Percentiles rank a stretch among this genome's conserved stretches.
phyloP scores from a whole-genome alignment of 2,329 filamentous ascomycete species.

The Xylaria sp. region DNA sequence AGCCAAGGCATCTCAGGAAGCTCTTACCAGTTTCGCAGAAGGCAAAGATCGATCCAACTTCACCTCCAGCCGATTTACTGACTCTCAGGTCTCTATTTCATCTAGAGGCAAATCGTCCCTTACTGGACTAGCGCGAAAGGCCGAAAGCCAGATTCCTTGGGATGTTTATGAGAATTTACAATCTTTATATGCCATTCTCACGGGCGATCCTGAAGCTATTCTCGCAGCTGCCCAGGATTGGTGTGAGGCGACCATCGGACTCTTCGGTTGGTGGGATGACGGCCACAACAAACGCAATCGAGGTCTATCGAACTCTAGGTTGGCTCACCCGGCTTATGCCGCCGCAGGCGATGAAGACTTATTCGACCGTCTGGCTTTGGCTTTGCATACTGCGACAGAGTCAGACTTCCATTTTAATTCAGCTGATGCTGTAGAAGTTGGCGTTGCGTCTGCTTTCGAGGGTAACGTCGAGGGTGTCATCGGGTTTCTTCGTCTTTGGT shows the following conservation, averaged over 20 bases:
- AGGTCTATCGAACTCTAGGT: conserved; percentile 50
- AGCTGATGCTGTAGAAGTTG: conserved; percentile 80
- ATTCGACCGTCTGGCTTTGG: conserved; percentile 74
- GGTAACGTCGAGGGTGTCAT: conserved; percentile 82
- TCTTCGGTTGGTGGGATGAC: conserved; percentile 94
- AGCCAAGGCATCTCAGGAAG: conserved; percentile 73
- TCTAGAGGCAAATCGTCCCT: conserved; percentile 60
- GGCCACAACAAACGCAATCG: conserved; percentile 58
- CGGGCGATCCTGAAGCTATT: conserved; percentile 80
- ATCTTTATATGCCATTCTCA: conserved; percentile 80
- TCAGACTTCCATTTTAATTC: conserved; percentile 82
- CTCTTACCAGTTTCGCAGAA: conserved; percentile 82
- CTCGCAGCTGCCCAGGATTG: conserved; percentile 84
- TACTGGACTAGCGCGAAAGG: conserved; percentile 76
- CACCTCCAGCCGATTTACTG: conserved; percentile 47
- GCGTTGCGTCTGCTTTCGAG: conserved; percentile 82
- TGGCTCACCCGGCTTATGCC: conserved; percentile 50
- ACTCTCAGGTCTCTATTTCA: conserved; percentile 50
- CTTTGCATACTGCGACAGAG: conserved; percentile 74
- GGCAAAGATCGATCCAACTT: conserved; percentile 65
- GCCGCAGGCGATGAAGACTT: conserved; percentile 73
- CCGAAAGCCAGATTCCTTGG: conserved; percentile 89
- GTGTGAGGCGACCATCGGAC: conserved; percentile 85
- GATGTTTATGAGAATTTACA: conserved; percentile 87
- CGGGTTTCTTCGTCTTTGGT: conserved; percentile 80